A percentile compares a stretch with the other conserved stretches of the same genome.
Conservation (phyloP, 2,329 filamentous ascomycete genomes). For the Fusarium drepaniforme region DNA sequence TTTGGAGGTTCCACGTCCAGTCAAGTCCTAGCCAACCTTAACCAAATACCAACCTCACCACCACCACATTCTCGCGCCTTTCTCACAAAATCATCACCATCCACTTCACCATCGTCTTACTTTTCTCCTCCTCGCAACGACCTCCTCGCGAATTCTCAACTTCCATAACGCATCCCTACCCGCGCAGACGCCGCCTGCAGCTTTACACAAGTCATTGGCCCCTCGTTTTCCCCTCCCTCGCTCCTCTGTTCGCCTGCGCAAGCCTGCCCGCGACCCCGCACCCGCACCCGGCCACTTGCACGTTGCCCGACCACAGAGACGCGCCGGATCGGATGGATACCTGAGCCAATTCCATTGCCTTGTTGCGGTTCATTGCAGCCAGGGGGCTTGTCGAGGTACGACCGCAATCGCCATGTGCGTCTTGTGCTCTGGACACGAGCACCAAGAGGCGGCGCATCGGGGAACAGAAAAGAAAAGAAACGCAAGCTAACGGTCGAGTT, state of each 20-base stretch:
- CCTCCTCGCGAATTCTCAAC: neutral
- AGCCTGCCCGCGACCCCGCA: conserved; percentile 37
- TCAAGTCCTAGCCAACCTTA: neutral
- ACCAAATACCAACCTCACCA: conserved; percentile 27
- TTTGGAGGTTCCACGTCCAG: neutral
- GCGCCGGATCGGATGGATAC: conserved; percentile 25
- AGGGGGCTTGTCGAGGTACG: conserved; percentile 23
- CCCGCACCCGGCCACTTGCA: conserved; percentile 26
- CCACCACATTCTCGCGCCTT: conserved; percentile 24
- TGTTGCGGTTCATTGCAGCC: conserved; percentile 25
- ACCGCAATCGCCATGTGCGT: conserved; percentile 9
- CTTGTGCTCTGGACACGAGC: neutral
- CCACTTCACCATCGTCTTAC: conserved; percentile 27
- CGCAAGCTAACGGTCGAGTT: conserved; percentile 14
- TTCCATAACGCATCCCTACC: neutral
- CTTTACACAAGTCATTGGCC: conserved; percentile 34
- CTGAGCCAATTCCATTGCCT: conserved; percentile 30
- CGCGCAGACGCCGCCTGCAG: conserved; percentile 13
- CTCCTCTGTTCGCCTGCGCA: conserved; percentile 17
- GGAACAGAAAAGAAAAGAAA: neutral
- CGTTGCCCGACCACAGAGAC: conserved; percentile 21
- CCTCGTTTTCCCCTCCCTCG: conserved; percentile 24
- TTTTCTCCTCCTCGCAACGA: conserved; percentile 9
- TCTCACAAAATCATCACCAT: conserved; percentile 28
- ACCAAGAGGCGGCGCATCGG: neutral